phyloP scores from a whole-genome alignment of 768 basidiomycete genomes.

The Lactarius evosmus region DNA sequence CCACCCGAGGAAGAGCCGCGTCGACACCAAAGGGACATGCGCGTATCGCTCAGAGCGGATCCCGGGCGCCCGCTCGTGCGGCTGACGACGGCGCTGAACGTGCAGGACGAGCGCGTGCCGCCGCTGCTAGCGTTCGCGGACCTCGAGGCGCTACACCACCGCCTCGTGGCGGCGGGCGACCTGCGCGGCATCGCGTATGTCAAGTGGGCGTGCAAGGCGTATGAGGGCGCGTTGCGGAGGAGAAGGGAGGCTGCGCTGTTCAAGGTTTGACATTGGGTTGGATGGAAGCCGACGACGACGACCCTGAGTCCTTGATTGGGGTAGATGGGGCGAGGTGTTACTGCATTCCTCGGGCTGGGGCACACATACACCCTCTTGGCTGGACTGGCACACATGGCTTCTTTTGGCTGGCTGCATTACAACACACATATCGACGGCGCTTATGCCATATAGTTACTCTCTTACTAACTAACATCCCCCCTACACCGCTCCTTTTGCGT shows the following conservation, averaged over 20 bases:
- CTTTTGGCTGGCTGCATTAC: slow-evolving; percentile 2
- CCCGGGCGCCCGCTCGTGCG: slow-evolving; percentile 67
- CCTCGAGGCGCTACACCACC: slow-evolving; percentile 74
- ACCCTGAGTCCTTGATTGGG: neutral
- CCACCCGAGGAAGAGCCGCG: too few relatives aligned
- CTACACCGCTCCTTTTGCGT: slow-evolving; percentile 15
- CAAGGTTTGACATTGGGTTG: neutral
- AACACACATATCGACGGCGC: slow-evolving; percentile 18
- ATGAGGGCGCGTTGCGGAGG: slow-evolving; percentile 61
- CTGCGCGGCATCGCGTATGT: slow-evolving; percentile 59
- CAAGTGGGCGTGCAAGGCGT: slow-evolving; percentile 70
- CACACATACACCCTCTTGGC: too few relatives aligned
- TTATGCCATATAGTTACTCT: too few relatives aligned
- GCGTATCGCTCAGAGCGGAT: slow-evolving; percentile 54
- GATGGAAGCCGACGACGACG: too few relatives aligned
- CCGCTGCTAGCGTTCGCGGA: slow-evolving; percentile 76
- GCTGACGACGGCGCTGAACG: slow-evolving; percentile 52
- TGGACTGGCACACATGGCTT: slow-evolving; percentile 2
- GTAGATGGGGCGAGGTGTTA: neutral
- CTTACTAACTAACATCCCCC: too few relatives aligned
- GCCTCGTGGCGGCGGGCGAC: slow-evolving; percentile 46
- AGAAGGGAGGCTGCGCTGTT: slow-evolving; percentile 45
- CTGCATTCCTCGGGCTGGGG: too few relatives aligned
- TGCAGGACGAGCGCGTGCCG: slow-evolving; percentile 76
- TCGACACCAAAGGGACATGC: slow-evolving; percentile 29